Evolutionary conservation across 2,329 filamentous ascomycete genomes (phyloP).

Genomic region (Pyrenophora tritici-repentis): DNA sequence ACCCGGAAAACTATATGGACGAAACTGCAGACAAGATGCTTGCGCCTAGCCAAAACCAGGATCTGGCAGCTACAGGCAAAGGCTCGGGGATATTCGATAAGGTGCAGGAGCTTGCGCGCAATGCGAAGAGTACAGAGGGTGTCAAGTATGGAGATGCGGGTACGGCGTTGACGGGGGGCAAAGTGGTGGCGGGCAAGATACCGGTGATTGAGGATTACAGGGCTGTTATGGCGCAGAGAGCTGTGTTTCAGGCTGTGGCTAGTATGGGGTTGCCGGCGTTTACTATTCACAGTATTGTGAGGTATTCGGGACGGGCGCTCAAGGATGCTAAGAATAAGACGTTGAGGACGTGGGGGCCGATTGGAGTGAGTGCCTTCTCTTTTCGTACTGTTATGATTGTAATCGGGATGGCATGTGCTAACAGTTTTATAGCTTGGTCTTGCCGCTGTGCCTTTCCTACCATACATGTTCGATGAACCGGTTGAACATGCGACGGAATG

Average conservation of each 20-base stretch:
- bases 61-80: slow-evolving; percentile 40
- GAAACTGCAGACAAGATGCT: slow-evolving; percentile 12
- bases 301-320: slow-evolving; percentile 84
- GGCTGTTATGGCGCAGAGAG: slow-evolving; percentile 88
- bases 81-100: slow-evolving; percentile 17
- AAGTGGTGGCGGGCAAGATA: slow-evolving; percentile 52
- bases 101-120: slow-evolving; percentile 32
- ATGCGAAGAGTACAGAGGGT: slow-evolving; percentile 25
- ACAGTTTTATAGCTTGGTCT: slow-evolving; percentile 58
- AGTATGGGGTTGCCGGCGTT: slow-evolving; percentile 94
- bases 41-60: slow-evolving; percentile 40
- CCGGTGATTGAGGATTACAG: slow-evolving; percentile 86
- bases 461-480: slow-evolving; percentile 85
- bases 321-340: slow-evolving; percentile 77
- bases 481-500: slow-evolving; percentile 92
- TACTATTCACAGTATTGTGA: slow-evolving; percentile 90
- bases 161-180: slow-evolving; percentile 27
- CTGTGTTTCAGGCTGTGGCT: slow-evolving; percentile 86
- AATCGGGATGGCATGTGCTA: neutral
- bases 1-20: slow-evolving; percentile 61
- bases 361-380: slow-evolving; percentile 86
- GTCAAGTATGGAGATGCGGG: slow-evolving; percentile 28
- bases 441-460: slow-evolving; percentile 76
- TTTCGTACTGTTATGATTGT: too few species aligned
- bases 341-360: slow-evolving; percentile 84